These are phyloP conservation scores for Thermochaetoides thermophila DNA, from an alignment of 495 filamentous ascomycete genomes.

Conservation along the genomic window DNA sequence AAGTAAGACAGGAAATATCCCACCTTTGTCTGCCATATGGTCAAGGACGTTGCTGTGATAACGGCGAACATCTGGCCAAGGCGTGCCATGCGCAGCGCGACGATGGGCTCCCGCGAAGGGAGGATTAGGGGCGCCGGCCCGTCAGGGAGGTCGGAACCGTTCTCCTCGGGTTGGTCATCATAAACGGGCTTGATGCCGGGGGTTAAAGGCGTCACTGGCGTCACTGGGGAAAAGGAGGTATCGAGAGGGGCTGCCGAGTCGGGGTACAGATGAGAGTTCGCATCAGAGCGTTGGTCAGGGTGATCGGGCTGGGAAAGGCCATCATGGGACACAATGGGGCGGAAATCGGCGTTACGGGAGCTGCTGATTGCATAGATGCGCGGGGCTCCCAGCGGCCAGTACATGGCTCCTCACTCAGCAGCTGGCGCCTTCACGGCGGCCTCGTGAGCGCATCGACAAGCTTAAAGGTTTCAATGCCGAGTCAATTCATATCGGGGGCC, in stretches of 20 bases:
- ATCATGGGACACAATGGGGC: slow-evolving; percentile 27
- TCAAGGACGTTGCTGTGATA: slow-evolving; percentile 67
- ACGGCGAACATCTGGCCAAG: slow-evolving; percentile 79
- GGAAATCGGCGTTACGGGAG: slow-evolving; percentile 36
- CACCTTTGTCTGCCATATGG: slow-evolving; percentile 93
- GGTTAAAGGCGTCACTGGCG: slow-evolving; percentile 34
- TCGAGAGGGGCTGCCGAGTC: slow-evolving; percentile 12
- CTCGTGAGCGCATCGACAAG: slow-evolving; percentile 15
- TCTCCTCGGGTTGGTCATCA: slow-evolving; percentile 22
- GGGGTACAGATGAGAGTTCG: slow-evolving; percentile 13
- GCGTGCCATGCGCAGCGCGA: slow-evolving; percentile 63
- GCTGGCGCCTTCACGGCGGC: slow-evolving; percentile 16
- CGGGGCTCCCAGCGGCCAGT: slow-evolving; percentile 90
- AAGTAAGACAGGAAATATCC: slow-evolving; percentile 1
- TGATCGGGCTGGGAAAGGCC: slow-evolving; percentile 15
- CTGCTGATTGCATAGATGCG: slow-evolving; percentile 64
- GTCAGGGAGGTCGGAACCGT: slow-evolving; percentile 4
- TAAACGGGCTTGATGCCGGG: slow-evolving; percentile 36
- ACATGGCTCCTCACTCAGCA: slow-evolving; percentile 53
- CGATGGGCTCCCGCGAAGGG: slow-evolving; percentile 41
- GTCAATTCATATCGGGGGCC: slow-evolving; percentile 16
- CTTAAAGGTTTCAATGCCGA: slow-evolving; percentile 1
- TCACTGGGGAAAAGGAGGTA: slow-evolving; percentile 24
- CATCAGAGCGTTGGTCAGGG: slow-evolving; percentile 14
- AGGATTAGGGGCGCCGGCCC: slow-evolving; percentile 4